These are phyloP conservation scores for Scleromitrula shiraiana DNA, from an alignment of 2,329 filamentous ascomycete species.

Conservation along the genomic window DNA sequence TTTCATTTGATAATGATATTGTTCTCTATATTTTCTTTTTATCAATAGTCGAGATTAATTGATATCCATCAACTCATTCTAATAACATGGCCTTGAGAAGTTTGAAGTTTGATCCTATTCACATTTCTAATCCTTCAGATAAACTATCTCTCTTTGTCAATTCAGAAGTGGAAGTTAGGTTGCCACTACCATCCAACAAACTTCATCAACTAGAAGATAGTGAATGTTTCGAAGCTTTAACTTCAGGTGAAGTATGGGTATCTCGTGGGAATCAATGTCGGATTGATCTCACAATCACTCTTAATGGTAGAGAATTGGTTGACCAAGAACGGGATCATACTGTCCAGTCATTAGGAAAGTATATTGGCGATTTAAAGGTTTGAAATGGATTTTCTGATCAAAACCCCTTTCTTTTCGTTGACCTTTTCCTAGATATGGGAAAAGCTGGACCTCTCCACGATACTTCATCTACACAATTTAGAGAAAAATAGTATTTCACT, in stretches of 20 bases:
- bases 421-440: conserved; percentile 21
- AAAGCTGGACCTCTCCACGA: conserved; percentile 19
- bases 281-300: conserved; percentile 16
- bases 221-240: conserved; percentile 13
- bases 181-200: conserved; percentile 5
- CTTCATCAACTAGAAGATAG: background rate
- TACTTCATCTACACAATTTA: conserved; percentile 4
- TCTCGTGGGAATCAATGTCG: conserved; percentile 16
- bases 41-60: too few relatives aligned
- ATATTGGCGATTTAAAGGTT: conserved; percentile 20
- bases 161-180: conserved; percentile 8
- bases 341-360: conserved; percentile 14
- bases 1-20: too few relatives aligned
- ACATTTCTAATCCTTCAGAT: conserved; percentile 10
- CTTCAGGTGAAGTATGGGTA: conserved; percentile 22
- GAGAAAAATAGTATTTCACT: conserved; percentile 12
- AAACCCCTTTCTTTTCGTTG: background rate
- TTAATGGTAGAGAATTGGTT: conserved; percentile 12
- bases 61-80: too few relatives aligned
- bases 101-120: conserved; percentile 14
- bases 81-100: conserved; percentile 18
- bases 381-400: background rate
- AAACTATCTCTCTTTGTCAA: conserved; percentile 14
- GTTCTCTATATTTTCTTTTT: too few relatives aligned
- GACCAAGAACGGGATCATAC: background rate